phyloP scores from a whole-genome alignment of 768 basidiomycete genomes.

The Tulasnella sp. region DNA sequence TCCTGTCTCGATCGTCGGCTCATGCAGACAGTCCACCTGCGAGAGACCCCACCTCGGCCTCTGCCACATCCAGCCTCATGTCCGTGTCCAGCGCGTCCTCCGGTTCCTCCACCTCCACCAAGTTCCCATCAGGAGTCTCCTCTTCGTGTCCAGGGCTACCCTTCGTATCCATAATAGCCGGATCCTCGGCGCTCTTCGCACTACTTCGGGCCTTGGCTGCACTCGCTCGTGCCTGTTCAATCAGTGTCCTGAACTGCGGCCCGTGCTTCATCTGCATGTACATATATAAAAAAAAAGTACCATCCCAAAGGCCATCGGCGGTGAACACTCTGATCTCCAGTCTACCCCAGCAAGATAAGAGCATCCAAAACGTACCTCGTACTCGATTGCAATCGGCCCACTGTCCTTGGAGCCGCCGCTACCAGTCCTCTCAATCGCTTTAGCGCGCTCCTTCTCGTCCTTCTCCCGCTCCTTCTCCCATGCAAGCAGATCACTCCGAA shows the following conservation, averaged over 20 bases:
- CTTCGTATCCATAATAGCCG: neutral
- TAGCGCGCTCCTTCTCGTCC: slow-evolving; percentile 23
- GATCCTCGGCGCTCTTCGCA: neutral
- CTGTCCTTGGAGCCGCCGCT: neutral
- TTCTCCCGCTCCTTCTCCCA: slow-evolving; percentile 25
- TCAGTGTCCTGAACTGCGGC: slow-evolving; percentile 14
- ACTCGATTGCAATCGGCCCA: slow-evolving; percentile 1
- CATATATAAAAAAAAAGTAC: slow-evolving; percentile 5
- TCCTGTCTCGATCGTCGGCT: neutral
- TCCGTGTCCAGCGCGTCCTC: neutral
- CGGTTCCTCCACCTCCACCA: neutral
- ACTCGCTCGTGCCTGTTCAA: slow-evolving; percentile 23
- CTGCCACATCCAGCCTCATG: neutral
- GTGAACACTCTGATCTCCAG: neutral
- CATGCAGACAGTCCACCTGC: neutral
- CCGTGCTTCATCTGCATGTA: slow-evolving; percentile 18
- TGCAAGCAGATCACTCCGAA: neutral
- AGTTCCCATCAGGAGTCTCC: neutral
- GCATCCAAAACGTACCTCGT: slow-evolving; percentile 16
- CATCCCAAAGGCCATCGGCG: neutral
- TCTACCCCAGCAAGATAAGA: neutral
- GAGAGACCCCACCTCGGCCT: neutral
- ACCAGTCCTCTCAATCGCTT: neutral
- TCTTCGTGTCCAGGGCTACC: neutral
- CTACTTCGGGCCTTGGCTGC: neutral